Evolutionary conservation across 352 stramenopile species (phyloP).

Genomic region (Pythium guiyangense): DNA sequence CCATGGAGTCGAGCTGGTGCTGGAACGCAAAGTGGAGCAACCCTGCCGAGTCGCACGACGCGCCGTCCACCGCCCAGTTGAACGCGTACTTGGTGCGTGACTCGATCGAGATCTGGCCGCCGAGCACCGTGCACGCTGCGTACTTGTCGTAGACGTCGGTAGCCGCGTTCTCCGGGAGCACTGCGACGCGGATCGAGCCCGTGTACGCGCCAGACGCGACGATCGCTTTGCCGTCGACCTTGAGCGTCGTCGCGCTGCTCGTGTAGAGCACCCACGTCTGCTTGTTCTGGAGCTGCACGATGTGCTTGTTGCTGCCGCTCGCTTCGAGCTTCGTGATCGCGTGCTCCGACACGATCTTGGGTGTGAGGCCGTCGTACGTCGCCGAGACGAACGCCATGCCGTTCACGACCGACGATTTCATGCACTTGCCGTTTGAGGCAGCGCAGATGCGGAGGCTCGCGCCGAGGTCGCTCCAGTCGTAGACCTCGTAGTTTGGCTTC

Average conservation of each 20-base stretch:
- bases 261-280: constrained; percentile 77
- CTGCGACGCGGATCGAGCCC: constrained; percentile 49
- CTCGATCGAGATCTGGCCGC: constrained; percentile 43
- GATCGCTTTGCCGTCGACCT: constrained; percentile 38
- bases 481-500: constrained; percentile 56
- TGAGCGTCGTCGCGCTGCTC: constrained; percentile 36
- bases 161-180: constrained; percentile 35
- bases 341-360: constrained; percentile 41
- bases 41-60: constrained; percentile 31
- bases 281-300: constrained; percentile 57
- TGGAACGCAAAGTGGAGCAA: constrained; percentile 65
- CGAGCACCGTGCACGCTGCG: constrained; percentile 46
- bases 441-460: constrained; percentile 48
- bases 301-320: constrained; percentile 41
- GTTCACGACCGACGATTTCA: constrained; percentile 51
- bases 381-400: constrained; percentile 73
- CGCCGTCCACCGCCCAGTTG: constrained; percentile 50
- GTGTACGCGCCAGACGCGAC: constrained; percentile 34
- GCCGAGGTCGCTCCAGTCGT: constrained; percentile 60
- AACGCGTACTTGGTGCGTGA: constrained; percentile 59
- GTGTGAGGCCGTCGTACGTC: constrained; percentile 52
- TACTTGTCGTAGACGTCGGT: constrained; percentile 52
- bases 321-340: constrained; percentile 40
- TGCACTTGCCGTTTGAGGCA: constrained; percentile 25
- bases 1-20: constrained; percentile 54